A percentile compares a stretch with the other conserved stretches of the same genome.
phyloP scores from a whole-genome alignment of 805 yeast species.

The Myxozyma geophila region DNA sequence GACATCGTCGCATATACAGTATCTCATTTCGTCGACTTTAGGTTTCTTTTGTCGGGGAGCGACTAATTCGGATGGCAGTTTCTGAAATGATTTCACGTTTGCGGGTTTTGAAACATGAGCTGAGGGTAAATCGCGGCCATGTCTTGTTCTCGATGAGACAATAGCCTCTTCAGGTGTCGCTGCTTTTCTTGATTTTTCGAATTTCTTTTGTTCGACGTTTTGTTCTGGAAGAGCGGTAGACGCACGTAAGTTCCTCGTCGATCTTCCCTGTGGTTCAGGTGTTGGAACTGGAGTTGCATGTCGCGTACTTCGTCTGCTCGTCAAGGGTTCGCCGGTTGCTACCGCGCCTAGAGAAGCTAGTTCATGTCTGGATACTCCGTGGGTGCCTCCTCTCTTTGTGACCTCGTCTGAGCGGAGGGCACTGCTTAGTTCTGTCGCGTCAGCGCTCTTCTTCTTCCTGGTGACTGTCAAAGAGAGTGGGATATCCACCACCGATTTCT shows the following conservation, averaged over 20 bases:
- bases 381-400: neutral
- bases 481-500: too few species aligned
- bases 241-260: too few species aligned
- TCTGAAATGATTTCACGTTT: neutral
- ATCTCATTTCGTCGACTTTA: slow-evolving; percentile 37
- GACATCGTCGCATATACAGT: slow-evolving; percentile 55
- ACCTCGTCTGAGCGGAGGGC: too few species aligned
- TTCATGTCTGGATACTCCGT: slow-evolving; percentile 6
- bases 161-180: too few species aligned
- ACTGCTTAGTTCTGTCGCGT: too few species aligned
- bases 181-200: neutral
- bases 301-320: neutral
- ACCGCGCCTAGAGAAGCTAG: neutral
- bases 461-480: too few species aligned
- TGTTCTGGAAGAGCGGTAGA: neutral
- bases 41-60: slow-evolving; percentile 5
- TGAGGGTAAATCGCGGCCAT: too few species aligned
- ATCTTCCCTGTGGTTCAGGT: neutral
- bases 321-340: neutral
- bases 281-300: neutral
- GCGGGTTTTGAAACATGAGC: neutral
- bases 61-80: neutral
- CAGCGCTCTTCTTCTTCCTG: too few species aligned
- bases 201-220: neutral
- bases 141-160: too few species aligned